A percentile compares a stretch with the other conserved stretches of the same genome.
These are phyloP conservation scores for Fusarium buharicum DNA, from an alignment of 2,329 filamentous ascomycete species.

Conservation along the genomic window DNA sequence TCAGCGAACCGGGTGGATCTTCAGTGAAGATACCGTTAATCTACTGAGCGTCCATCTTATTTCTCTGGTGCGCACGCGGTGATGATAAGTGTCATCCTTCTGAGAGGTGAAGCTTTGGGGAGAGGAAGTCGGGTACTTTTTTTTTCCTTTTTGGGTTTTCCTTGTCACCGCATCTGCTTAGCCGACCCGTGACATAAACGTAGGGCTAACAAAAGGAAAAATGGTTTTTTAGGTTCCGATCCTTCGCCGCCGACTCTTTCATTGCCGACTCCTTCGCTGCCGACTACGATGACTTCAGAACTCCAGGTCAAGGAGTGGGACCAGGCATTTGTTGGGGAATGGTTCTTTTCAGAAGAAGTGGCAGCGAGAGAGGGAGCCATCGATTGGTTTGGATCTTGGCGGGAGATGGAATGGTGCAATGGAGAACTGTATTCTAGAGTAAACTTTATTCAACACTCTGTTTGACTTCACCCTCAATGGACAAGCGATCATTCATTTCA, in stretches of 20 bases:
- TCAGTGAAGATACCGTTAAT: conserved; percentile 9
- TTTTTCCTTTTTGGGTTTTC: conserved; percentile 20
- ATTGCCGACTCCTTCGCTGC: neutral
- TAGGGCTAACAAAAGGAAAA: conserved; percentile 6
- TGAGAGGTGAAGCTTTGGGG: conserved; percentile 17
- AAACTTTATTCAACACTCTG: conserved; percentile 12
- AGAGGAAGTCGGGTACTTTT: conserved; percentile 18
- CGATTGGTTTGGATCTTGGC: neutral
- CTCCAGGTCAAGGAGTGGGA: neutral
- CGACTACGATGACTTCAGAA: conserved; percentile 11
- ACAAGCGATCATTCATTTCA: conserved; percentile 5
- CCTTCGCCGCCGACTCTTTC: neutral
- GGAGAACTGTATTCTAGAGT: conserved; percentile 6
- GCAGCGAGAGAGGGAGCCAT: neutral
- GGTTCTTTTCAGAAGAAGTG: neutral
- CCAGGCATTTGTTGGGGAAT: neutral
- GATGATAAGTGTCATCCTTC: neutral
- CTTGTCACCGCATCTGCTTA: conserved; percentile 1
- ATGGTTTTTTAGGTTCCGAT: conserved; percentile 9
- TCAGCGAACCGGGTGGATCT: conserved; percentile 8
- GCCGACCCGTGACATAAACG: neutral
- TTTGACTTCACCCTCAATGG: conserved; percentile 7
- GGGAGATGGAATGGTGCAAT: conserved; percentile 7
- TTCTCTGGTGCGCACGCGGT: neutral
- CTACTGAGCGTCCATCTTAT: conserved; percentile 1